phyloP scores from a whole-genome alignment of 768 basidiomycete genomes.

The Podaxis sp. region DNA sequence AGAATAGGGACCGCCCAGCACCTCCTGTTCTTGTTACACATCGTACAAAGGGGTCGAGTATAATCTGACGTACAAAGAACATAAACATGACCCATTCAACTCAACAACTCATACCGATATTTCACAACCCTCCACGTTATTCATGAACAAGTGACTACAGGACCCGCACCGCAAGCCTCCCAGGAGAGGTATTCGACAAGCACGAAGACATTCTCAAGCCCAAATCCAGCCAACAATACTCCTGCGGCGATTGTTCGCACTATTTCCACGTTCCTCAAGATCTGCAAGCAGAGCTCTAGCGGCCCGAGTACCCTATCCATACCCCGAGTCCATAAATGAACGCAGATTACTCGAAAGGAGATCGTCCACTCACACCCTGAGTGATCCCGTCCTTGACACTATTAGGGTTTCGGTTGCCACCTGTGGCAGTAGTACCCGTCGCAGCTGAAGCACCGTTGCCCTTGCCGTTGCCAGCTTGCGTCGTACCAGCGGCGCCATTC shows the following conservation, averaged over 20 bases:
- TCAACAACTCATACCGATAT: not conserved
- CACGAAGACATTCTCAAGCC: slow-evolving; percentile 20
- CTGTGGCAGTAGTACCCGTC: not conserved
- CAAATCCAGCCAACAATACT: slow-evolving; percentile 27
- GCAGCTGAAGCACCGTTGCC: not conserved
- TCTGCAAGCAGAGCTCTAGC: slow-evolving; percentile 33
- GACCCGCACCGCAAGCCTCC: not conserved
- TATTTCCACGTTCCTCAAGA: slow-evolving; percentile 25
- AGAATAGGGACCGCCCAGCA: not conserved
- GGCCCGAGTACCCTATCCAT: slow-evolving; percentile 36
- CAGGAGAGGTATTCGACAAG: not conserved
- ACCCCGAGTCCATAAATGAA: not conserved
- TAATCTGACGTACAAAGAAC: not conserved
- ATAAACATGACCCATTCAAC: not conserved
- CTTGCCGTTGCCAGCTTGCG: not conserved
- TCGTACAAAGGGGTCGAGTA: not conserved
- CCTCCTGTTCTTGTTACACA: not conserved
- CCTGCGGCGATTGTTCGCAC: slow-evolving; percentile 24
- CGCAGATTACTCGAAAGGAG: not conserved
- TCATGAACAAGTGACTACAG: not conserved
- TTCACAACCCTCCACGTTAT: not conserved
- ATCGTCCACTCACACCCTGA: slow-evolving; percentile 15
- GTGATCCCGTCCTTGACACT: not conserved
- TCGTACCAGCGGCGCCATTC: not conserved
- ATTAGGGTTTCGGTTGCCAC: not conserved